A percentile compares a stretch with the other conserved stretches of the same genome.
phyloP scores from a whole-genome alignment of 192 early-diverging fungal genomes.

The Coemansia sp. region DNA sequence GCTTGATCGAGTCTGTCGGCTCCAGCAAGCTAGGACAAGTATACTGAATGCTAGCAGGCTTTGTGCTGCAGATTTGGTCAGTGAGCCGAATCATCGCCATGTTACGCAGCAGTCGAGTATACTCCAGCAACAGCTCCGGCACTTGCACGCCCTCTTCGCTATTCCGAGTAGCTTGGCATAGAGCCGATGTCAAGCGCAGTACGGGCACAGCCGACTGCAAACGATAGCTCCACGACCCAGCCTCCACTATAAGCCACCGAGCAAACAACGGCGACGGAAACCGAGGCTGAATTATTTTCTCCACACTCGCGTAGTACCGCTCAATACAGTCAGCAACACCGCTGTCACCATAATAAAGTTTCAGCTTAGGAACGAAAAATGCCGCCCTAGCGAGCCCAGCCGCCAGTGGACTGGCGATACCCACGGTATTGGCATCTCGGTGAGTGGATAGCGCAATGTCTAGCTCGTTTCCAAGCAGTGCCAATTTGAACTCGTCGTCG shows the following conservation, averaged over 20 bases:
- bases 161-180: not conserved
- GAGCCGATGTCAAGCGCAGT: not conserved
- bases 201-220: conserved; percentile 20
- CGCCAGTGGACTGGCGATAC: not conserved
- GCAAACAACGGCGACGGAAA: not conserved
- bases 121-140: conserved; percentile 13
- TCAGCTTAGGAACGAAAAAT: conserved; percentile 17
- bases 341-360: not conserved
- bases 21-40: not conserved
- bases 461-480: conserved; percentile 25
- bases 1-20: not conserved
- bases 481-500: not conserved
- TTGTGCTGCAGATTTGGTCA: not conserved
- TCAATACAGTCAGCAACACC: not conserved
- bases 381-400: conserved; percentile 12
- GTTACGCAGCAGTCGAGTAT: conserved; percentile 10
- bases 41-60: not conserved
- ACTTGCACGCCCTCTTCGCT: not conserved
- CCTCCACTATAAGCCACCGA: conserved; percentile 15
- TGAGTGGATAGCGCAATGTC: conserved; percentile 16
- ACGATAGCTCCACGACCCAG: conserved; percentile 25
- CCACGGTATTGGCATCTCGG: not conserved
- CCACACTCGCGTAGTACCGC: conserved; percentile 10
- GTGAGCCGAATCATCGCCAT: conserved; percentile 15
- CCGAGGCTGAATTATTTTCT: not conserved